Evolutionary conservation across 164 flowering plant species (phyloP), one percentile per base, ranked within the genome.

Genomic region (Magnolia kwangsiensis): DNA sequence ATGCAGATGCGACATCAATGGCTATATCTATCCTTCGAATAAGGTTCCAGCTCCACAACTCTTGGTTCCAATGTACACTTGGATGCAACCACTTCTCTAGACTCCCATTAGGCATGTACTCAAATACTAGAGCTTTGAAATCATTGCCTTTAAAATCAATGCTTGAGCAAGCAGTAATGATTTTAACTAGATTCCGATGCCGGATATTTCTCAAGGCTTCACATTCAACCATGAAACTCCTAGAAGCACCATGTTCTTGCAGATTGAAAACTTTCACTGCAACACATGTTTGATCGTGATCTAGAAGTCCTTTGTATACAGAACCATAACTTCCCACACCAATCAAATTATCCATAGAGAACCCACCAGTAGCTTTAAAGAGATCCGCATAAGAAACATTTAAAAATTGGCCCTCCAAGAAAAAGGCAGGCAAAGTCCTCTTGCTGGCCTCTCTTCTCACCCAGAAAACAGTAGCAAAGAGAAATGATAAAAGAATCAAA

Each of bases 241-340:
- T 84, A 10, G 70, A 50, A 72, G 84, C 85, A 51, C 84, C 80
- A 45, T 16, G 69, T 1, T 69, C 70, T 69, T 78, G 68, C 50
- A 86, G 78, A 19, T 84, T 77, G 31, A 84, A 76, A 7, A 86
- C 87, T 72, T 86, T 86, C 2, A 84, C 78, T 24, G 87, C 88
- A 64, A 84, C 84, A 49, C 14, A 4, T 58, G 24, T 31, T 24
- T 50, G 78, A 45, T 71, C 67, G 0, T 21, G 21, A 14, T 14
- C 63, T 18, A 84, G 64, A 8, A 13, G 63, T 49, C 82, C 85
- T 71, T 77, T 84, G 67, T 82, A 86, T 8, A 86, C 87, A 24
- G 78, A 79, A 4, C 87, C 84, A 71, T 63, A 81, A 19, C 83
- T 80, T 11, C 87, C 87, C 31, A 68, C 66, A 2, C 88, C 88